Evolutionary conservation across 345 rosid genomes (phyloP).

Genomic region (Raphanus sativus): DNA sequence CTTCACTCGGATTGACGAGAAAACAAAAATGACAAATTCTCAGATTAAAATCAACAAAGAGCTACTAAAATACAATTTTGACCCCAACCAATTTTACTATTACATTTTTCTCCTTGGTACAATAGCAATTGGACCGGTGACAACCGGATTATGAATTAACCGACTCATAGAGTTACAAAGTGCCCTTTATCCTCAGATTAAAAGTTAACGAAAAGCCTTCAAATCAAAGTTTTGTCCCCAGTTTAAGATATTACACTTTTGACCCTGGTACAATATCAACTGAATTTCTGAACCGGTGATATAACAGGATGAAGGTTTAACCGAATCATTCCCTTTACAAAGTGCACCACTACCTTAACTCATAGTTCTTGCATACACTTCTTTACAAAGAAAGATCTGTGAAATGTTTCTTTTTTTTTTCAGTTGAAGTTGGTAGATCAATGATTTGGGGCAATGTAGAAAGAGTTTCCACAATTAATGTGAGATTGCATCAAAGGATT

Average conservation of each 20-base stretch:
- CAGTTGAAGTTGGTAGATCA: constrained; percentile 52
- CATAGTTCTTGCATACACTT: constrained; percentile 8
- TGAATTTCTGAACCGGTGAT: neutral
- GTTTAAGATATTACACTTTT: neutral
- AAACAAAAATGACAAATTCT: neutral
- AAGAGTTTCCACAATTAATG: constrained; percentile 62
- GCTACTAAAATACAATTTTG: neutral
- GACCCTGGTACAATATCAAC: constrained; percentile 2
- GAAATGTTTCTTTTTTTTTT: constrained; percentile 10
- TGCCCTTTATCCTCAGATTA: neutral
- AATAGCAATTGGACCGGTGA: neutral
- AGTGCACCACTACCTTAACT: neutral
- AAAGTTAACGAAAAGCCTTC: constrained; percentile 9
- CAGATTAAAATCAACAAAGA: neutral
- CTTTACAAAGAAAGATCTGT: constrained; percentile 21
- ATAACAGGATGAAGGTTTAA: constrained; percentile 22
- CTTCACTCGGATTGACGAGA: constrained; percentile 27
- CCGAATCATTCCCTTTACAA: neutral
- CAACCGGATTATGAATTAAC: neutral
- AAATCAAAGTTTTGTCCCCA: neutral
- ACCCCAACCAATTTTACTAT: neutral
- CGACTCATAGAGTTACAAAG: neutral
- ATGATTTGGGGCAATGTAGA: constrained; percentile 64
- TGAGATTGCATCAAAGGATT: constrained; percentile 77
- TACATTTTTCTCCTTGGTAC: neutral